A percentile compares a stretch with the other conserved stretches of the same genome.
These are phyloP conservation scores for Gossypium bickii DNA, from an alignment of 345 rosid species.

Conservation along the genomic window DNA sequence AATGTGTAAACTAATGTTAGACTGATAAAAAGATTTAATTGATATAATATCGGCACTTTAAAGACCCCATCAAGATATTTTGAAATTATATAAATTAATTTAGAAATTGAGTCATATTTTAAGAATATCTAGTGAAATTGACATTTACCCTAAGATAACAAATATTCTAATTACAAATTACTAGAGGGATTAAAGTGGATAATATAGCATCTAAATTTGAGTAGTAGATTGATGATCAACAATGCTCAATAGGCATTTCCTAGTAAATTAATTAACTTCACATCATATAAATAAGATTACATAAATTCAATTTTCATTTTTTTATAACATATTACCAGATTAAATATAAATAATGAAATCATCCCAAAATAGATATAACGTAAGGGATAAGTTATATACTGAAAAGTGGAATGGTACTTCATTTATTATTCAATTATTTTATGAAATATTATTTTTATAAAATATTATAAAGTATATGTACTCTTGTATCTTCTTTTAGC, in stretches of 20 bases:
- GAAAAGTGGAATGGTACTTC: background rate
- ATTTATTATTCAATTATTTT: background rate
- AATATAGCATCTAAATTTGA: background rate
- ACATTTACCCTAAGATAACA: background rate
- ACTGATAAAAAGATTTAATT: too few relatives aligned
- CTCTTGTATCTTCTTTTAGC: background rate
- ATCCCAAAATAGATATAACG: slow-evolving; percentile 1
- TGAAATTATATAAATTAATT: too few relatives aligned
- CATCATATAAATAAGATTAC: too few relatives aligned
- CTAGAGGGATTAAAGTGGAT: slow-evolving; percentile 1
- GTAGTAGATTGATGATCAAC: background rate
- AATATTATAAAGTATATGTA: background rate
- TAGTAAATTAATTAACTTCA: background rate
- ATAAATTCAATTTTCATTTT: too few relatives aligned
- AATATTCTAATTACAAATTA: background rate
- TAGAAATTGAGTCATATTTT: too few relatives aligned
- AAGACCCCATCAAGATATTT: too few relatives aligned
- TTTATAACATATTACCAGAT: too few relatives aligned
- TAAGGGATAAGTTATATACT: background rate
- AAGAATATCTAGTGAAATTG: too few relatives aligned
- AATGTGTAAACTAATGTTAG: too few relatives aligned
- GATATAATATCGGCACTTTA: too few relatives aligned
- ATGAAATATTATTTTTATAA: background rate
- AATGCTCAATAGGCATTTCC: slow-evolving; percentile 5
- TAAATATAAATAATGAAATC: too few relatives aligned